These are phyloP conservation scores for Suillus lakei DNA, from an alignment of 768 basidiomycete species.

Conservation along the genomic window DNA sequence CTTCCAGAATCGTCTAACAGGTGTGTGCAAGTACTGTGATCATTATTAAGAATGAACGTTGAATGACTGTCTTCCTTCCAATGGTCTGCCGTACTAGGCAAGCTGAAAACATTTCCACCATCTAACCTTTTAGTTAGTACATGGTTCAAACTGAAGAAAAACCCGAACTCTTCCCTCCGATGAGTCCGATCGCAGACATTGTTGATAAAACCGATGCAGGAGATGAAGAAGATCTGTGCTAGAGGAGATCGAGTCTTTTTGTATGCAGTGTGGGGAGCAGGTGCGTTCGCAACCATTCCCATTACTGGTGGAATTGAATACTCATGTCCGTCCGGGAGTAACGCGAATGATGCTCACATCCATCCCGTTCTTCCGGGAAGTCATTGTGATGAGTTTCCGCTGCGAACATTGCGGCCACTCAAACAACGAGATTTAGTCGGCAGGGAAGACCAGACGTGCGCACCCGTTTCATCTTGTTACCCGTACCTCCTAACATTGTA, in stretches of 20 bases:
- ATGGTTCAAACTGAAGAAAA: constrained; percentile 31
- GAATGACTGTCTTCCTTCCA: no score
- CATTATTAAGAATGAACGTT: background rate
- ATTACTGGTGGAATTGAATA: background rate
- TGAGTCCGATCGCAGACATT: constrained; percentile 58
- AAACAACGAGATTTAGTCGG: constrained; percentile 96
- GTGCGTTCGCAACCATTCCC: constrained; percentile 45
- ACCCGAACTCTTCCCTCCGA: constrained; percentile 56
- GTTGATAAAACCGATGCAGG: constrained; percentile 51
- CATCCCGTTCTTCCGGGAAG: constrained; percentile 94
- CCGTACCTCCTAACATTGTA: background rate
- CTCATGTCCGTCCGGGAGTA: constrained; percentile 61
- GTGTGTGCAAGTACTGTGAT: no score
- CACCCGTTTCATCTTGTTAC: constrained; percentile 11
- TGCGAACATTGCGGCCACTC: constrained; percentile 89
- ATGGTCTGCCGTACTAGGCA: no score
- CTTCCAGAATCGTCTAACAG: no score
- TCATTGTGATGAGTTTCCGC: constrained; percentile 95
- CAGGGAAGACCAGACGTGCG: constrained; percentile 83
- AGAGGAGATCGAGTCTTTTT: constrained; percentile 88
- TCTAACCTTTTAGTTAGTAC: constrained; percentile 1
- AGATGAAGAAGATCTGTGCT: constrained; percentile 41
- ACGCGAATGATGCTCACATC: constrained; percentile 90
- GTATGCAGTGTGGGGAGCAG: constrained; percentile 93
- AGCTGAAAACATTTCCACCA: background rate